A percentile compares a stretch with the other conserved stretches of the same genome.
Evolutionary conservation across 179 eudicot species (phyloP).

Genomic region (Vitellaria paradoxa): DNA sequence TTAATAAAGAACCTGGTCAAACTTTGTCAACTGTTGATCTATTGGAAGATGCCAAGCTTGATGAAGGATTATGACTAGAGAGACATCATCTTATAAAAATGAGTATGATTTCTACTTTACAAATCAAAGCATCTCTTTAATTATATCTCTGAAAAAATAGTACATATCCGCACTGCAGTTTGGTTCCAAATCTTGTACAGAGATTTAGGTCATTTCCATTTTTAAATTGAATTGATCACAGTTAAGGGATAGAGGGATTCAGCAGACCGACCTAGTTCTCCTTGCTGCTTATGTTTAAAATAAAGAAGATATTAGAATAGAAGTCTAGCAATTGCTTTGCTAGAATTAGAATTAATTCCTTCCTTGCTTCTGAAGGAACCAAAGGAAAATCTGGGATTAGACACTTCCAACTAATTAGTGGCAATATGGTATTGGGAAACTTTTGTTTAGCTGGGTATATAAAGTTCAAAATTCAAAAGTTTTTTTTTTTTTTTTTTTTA

Average conservation of each 20-base stretch:
- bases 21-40: not conserved
- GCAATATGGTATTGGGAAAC: no score
- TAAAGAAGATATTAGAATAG: no score
- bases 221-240: not conserved
- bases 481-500: no score
- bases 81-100: not conserved
- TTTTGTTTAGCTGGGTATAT: no score
- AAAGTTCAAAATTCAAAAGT: no score
- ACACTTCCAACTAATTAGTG: no score
- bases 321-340: not conserved
- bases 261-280: no score
- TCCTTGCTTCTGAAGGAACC: not conserved
- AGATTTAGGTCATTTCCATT: not conserved
- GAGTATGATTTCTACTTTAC: not conserved
- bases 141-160: not conserved
- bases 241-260: not conserved
- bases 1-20: constrained; percentile 15
- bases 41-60: constrained; percentile 25
- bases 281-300: not conserved
- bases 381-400: no score
- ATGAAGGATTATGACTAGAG: constrained; percentile 5
- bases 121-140: constrained; percentile 16
- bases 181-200: constrained; percentile 6
- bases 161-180: not conserved
- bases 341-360: no score